A percentile compares a stretch with the other conserved stretches of the same genome.
These are phyloP conservation scores for Neurospora pannonica DNA, from an alignment of 495 filamentous ascomycete genomes.

Conservation along the genomic window DNA sequence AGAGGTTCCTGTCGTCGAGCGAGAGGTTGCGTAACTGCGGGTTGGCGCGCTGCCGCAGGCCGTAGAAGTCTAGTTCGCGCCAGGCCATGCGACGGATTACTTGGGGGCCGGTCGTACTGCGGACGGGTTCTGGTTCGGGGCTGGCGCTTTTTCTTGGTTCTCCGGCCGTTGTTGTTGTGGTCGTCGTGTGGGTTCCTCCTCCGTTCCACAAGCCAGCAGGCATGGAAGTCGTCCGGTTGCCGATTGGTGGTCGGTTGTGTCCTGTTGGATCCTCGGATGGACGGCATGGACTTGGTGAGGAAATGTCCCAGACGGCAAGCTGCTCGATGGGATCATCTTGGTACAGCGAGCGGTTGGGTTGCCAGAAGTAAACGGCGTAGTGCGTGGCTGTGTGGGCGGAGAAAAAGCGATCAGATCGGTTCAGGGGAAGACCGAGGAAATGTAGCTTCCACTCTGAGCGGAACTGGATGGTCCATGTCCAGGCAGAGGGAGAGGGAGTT, in stretches of 20 bases:
- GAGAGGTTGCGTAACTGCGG: conserved; percentile 45
- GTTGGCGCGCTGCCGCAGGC: conserved; percentile 46
- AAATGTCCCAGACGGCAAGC: conserved; percentile 60
- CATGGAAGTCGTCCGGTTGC: conserved; percentile 4
- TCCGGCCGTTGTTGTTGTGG: neutral
- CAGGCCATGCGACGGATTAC: conserved; percentile 49
- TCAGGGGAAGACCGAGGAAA: conserved; percentile 51
- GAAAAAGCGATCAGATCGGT: conserved; percentile 53
- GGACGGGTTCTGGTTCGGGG: neutral
- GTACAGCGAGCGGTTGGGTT: conserved; percentile 50
- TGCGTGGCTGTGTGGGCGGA: conserved; percentile 52
- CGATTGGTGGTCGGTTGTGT: conserved; percentile 20
- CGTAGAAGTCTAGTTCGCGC: conserved; percentile 46
- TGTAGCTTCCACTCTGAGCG: conserved; percentile 66
- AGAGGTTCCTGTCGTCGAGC: conserved; percentile 44
- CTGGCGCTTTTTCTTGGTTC: neutral
- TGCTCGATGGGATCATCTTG: conserved; percentile 54
- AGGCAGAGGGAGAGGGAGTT: conserved; percentile 2
- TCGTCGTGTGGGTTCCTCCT: neutral
- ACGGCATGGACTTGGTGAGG: conserved; percentile 41
- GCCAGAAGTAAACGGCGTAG: conserved; percentile 61
- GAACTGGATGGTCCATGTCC: conserved; percentile 38
- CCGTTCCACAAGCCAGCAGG: conserved; percentile 20
- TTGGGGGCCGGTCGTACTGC: conserved; percentile 28
- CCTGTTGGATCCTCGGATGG: conserved; percentile 47